These are phyloP conservation scores for Samsoniella hepiali DNA, from an alignment of 2,329 filamentous ascomycete species.

Conservation along the genomic window DNA sequence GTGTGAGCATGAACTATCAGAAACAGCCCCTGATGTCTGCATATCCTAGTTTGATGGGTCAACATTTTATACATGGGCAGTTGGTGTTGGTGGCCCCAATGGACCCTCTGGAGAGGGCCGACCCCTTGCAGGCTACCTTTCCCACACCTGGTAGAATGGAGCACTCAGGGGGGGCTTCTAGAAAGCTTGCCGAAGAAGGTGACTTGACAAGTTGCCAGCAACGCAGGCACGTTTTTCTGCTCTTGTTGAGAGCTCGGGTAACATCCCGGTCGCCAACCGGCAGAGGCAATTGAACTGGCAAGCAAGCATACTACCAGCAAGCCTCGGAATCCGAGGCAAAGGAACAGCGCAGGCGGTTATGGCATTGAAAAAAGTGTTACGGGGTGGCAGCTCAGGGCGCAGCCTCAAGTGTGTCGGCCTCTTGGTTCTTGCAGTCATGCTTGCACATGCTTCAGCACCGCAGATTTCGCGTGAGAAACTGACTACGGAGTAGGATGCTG, in stretches of 20 bases:
- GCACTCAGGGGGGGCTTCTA: slow-evolving; percentile 9
- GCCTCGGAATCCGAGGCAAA: too few species aligned
- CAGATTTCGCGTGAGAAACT: too few species aligned
- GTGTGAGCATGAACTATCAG: slow-evolving; percentile 13
- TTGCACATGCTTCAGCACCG: too few species aligned
- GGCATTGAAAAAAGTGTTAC: too few species aligned
- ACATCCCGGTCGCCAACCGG: not conserved
- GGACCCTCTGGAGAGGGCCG: not conserved
- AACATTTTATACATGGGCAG: not conserved
- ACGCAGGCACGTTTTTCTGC: not conserved
- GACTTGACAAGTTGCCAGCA: not conserved
- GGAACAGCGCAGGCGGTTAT: too few species aligned
- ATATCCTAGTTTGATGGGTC: not conserved
- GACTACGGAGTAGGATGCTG: not conserved
- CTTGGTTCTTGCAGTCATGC: too few species aligned
- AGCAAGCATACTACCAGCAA: too few species aligned
- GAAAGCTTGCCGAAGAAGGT: slow-evolving; percentile 9
- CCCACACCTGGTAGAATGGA: slow-evolving; percentile 5
- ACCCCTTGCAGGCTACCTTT: not conserved
- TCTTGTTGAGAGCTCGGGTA: not conserved
- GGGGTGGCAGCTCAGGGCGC: too few species aligned
- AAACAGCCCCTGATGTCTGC: slow-evolving; percentile 16
- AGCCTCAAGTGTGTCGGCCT: too few species aligned
- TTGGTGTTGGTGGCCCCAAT: not conserved
- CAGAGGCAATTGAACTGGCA: not conserved